A percentile compares a stretch with the other conserved stretches of the same genome.
Conservation (phyloP, 768 basidiomycete genomes). For the Amanita rubescens region DNA sequence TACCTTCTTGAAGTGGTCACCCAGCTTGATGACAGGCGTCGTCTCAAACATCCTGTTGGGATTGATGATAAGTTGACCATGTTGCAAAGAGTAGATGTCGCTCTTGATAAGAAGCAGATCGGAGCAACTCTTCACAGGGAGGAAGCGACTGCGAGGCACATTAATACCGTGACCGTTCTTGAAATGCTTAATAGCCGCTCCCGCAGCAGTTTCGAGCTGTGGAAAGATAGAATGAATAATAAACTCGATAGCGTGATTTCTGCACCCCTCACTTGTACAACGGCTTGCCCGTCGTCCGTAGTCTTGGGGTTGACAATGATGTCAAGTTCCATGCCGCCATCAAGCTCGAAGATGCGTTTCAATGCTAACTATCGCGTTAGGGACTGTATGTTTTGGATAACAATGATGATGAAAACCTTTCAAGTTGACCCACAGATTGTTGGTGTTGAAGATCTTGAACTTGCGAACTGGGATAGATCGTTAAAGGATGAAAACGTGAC, state of each 20-base stretch:
- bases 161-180: slow-evolving; percentile 89
- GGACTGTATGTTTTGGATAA: neutral
- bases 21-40: slow-evolving; percentile 94
- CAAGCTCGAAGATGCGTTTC: slow-evolving; percentile 83
- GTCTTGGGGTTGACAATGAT: slow-evolving; percentile 92
- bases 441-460: slow-evolving; percentile 93
- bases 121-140: slow-evolving; percentile 86
- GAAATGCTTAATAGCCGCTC: slow-evolving; percentile 93
- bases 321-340: slow-evolving; percentile 77
- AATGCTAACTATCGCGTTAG: slow-evolving; percentile 43
- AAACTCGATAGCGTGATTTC: slow-evolving; percentile 13
- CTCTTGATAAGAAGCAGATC: slow-evolving; percentile 86
- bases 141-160: slow-evolving; percentile 90
- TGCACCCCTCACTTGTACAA: slow-evolving; percentile 55
- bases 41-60: slow-evolving; percentile 75
- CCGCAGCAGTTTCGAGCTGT: slow-evolving; percentile 84
- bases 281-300: slow-evolving; percentile 78
- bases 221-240: neutral
- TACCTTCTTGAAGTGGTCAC: slow-evolving; percentile 96
- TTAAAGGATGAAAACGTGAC: neutral
- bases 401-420: slow-evolving; percentile 41
- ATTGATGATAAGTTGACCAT: slow-evolving; percentile 85
- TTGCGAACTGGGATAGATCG: slow-evolving; percentile 50
- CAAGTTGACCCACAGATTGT: slow-evolving; percentile 76
- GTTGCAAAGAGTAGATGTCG: slow-evolving; percentile 85